A percentile compares a stretch with the other conserved stretches of the same genome.
phyloP scores from a whole-genome alignment of 345 rosid species.

The Melastoma malabathricum region DNA sequence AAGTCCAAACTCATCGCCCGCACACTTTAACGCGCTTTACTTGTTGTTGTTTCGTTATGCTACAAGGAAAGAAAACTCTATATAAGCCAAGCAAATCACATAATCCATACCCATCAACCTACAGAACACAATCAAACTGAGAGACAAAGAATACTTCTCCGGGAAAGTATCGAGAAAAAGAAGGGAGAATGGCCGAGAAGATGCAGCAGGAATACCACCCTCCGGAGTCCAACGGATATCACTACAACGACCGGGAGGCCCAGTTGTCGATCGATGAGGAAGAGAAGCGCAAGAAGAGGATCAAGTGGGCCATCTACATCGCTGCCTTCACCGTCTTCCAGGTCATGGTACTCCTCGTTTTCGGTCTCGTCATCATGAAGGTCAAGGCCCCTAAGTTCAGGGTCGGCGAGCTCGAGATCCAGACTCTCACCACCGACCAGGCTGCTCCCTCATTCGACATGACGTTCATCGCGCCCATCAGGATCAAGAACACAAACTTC shows the following conservation, averaged over 20 bases:
- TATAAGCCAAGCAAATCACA: too few relatives aligned
- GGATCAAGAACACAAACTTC: constrained; percentile 13
- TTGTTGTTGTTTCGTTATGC: too few relatives aligned
- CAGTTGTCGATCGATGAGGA: constrained; percentile 4
- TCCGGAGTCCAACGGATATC: too few relatives aligned
- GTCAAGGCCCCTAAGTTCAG: constrained; percentile 4
- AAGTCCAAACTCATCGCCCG: too few relatives aligned
- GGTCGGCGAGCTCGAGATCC: constrained; percentile 1
- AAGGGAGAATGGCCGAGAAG: too few relatives aligned
- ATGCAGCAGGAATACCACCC: too few relatives aligned
- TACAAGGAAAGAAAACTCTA: too few relatives aligned
- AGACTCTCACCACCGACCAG: neutral
- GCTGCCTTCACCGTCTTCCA: constrained; percentile 12
- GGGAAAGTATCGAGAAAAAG: too few relatives aligned
- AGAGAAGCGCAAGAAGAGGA: constrained; percentile 11
- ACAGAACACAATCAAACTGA: too few relatives aligned
- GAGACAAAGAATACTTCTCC: too few relatives aligned
- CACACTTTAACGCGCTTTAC: too few relatives aligned
- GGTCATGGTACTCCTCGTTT: constrained; percentile 11
- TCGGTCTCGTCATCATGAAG: constrained; percentile 10
- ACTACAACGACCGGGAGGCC: constrained; percentile 3
- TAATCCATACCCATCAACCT: too few relatives aligned
- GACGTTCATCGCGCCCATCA: constrained; percentile 6
- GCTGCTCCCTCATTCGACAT: constrained; percentile 1
- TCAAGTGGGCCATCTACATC: constrained; percentile 10